These are phyloP conservation scores for Pseudoneurospora amorphoporcata DNA, from an alignment of 495 filamentous ascomycete genomes.

Conservation along the genomic window DNA sequence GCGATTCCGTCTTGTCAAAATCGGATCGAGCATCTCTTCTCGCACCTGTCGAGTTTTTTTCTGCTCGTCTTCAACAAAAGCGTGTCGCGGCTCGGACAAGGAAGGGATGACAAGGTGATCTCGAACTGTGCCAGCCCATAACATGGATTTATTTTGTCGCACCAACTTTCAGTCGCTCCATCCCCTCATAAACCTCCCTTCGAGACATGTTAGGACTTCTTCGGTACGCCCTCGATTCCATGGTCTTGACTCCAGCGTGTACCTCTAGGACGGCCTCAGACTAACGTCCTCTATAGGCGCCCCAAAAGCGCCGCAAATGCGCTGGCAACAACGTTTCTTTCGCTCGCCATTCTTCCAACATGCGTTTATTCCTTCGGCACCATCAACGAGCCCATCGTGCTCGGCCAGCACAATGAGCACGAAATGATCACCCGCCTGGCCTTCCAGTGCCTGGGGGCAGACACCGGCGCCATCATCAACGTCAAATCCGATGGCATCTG, in stretches of 20 bases:
- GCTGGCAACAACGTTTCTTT: background rate
- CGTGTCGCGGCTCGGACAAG: background rate
- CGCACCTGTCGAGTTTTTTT: background rate
- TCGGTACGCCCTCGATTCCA: background rate
- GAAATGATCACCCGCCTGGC: conserved; percentile 22
- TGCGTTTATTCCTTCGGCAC: conserved; percentile 10
- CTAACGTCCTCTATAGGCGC: background rate
- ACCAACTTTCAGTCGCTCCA: background rate
- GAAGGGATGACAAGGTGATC: background rate
- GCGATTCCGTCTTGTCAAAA: background rate
- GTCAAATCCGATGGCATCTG: conserved; percentile 16
- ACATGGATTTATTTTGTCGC: background rate
- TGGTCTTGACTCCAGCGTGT: no score
- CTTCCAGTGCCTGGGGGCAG: conserved; percentile 15
- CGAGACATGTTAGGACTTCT: background rate
- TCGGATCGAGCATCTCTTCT: background rate
- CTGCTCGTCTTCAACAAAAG: background rate
- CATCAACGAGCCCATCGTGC: conserved; percentile 16
- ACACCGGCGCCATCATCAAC: background rate
- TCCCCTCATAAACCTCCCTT: background rate
- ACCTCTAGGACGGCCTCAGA: background rate
- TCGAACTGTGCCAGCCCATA: background rate
- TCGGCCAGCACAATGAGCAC: conserved; percentile 22
- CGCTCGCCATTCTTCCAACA: background rate
- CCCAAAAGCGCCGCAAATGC: background rate